phyloP scores from a whole-genome alignment of 2,329 filamentous ascomycete genomes.

The Penicillium janthinellum region DNA sequence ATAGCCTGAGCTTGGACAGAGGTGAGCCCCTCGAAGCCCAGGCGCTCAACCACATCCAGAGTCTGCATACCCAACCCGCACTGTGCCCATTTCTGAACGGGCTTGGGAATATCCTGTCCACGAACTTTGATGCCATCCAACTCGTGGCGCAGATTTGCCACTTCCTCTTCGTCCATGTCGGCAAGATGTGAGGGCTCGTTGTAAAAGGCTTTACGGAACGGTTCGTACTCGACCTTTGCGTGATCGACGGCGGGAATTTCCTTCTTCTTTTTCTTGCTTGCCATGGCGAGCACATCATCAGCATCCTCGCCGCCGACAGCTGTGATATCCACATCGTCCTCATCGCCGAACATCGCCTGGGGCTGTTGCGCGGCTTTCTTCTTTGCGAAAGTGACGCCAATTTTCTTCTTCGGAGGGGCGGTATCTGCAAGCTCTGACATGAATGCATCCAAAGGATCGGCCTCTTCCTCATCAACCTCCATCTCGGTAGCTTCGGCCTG shows the following conservation, averaged over 20 bases:
- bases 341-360: conserved; percentile 84
- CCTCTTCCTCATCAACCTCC: conserved; percentile 58
- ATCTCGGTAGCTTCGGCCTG: conserved; percentile 42
- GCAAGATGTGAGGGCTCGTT: conserved; percentile 82
- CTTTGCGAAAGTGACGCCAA: conserved; percentile 39
- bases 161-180: conserved; percentile 80
- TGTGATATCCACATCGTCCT: conserved; percentile 69
- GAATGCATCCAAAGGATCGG: conserved; percentile 95
- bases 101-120: conserved; percentile 84
- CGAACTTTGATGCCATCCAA: conserved; percentile 94
- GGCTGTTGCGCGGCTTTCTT: conserved; percentile 65
- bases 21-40: conserved; percentile 87
- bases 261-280: conserved; percentile 80
- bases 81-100: conserved; percentile 95
- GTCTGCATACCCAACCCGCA: conserved; percentile 87
- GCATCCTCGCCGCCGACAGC: conserved; percentile 63
- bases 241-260: conserved; percentile 90
- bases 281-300: conserved; percentile 65
- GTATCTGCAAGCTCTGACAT: conserved; percentile 72
- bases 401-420: conserved; percentile 45
- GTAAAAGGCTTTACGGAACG: conserved; percentile 94
- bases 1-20: conserved; percentile 95
- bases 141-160: conserved; percentile 78
- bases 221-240: conserved; percentile 78
- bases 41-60: conserved; percentile 76